phyloP scores from a whole-genome alignment of 805 yeast species.

The Gaillardinia entomophila region DNA sequence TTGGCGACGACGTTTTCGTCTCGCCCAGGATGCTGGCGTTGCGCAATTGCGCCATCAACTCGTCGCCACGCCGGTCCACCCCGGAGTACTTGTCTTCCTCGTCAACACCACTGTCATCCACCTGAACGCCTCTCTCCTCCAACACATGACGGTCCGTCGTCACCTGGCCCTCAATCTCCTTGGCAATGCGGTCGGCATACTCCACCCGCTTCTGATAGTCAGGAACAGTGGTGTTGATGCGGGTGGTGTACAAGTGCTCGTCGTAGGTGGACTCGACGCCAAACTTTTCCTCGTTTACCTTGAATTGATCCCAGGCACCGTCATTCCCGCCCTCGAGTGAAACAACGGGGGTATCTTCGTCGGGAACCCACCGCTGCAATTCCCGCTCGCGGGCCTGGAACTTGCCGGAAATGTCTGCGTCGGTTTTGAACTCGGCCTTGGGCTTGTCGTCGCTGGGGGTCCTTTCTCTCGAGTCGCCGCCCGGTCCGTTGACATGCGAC shows the following conservation, averaged over 20 bases:
- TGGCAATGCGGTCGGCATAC: conserved; percentile 74
- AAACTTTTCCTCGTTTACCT: conserved; percentile 82
- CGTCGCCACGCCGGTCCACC: conserved; percentile 60
- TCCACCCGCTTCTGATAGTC: conserved; percentile 59
- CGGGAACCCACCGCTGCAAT: conserved; percentile 83
- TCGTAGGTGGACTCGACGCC: conserved; percentile 82
- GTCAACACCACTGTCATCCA: conserved; percentile 83
- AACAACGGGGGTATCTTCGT: conserved; percentile 33
- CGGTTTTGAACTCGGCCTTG: conserved; percentile 72
- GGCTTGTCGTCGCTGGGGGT: too few relatives aligned
- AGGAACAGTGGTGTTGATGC: conserved; percentile 62
- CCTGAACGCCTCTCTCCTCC: conserved; percentile 78
- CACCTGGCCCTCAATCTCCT: conserved; percentile 70
- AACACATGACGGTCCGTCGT: conserved; percentile 76
- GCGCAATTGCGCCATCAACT: conserved; percentile 43
- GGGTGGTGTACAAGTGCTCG: conserved; percentile 84
- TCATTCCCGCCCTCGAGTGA: conserved; percentile 31
- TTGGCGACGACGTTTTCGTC: conserved; percentile 1
- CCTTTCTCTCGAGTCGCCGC: too few relatives aligned
- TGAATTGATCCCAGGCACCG: conserved; percentile 86
- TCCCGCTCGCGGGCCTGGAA: conserved; percentile 55
- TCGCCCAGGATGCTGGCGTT: conserved; percentile 19
- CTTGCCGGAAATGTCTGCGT: conserved; percentile 67
- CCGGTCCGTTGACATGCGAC: too few relatives aligned
- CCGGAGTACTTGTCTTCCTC: conserved; percentile 97